A percentile compares a stretch with the other conserved stretches of the same genome.
phyloP scores from a whole-genome alignment of 1,139 yeast species.

The Dujonia santamariae region DNA sequence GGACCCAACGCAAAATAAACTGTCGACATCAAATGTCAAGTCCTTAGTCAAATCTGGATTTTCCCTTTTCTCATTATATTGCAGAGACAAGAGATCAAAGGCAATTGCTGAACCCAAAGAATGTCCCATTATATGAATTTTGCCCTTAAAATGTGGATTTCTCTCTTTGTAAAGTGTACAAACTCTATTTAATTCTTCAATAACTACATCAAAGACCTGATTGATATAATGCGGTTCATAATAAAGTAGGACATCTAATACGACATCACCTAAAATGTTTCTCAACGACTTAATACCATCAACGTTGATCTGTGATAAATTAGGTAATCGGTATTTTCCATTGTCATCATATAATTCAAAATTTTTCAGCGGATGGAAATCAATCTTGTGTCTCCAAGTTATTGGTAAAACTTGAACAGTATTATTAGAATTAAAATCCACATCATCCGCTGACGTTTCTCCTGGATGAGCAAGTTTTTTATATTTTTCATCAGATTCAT shows the following conservation, averaged over 20 bases:
- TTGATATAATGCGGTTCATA: constrained; percentile 73
- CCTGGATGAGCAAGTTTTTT: constrained; percentile 35
- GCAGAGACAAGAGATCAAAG: constrained; percentile 69
- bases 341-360: constrained; percentile 24
- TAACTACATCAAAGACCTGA: constrained; percentile 64
- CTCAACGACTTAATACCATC: constrained; percentile 78
- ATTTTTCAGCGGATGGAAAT: constrained; percentile 50
- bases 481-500: constrained; percentile 41
- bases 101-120: constrained; percentile 87
- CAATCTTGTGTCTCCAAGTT: constrained; percentile 72
- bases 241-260: constrained; percentile 78
- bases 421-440: constrained; percentile 39
- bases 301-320: constrained; percentile 71
- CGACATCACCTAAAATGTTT: constrained; percentile 78
- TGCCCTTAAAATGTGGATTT: constrained; percentile 77
- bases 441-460: constrained; percentile 15
- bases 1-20: constrained; percentile 80
- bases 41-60: constrained; percentile 21
- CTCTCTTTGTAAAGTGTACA: constrained; percentile 55
- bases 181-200: constrained; percentile 65
- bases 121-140: constrained; percentile 83
- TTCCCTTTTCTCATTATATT: constrained; percentile 29
- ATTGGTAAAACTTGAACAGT: constrained; percentile 75
- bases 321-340: constrained; percentile 50
- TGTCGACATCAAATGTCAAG: constrained; percentile 68